Conservation (phyloP, 306 rosid genomes). For the Medicago truncatula region MtrunA17r5.0-ANR NC_053042.1:43129501-43130000, state of each 20-base stretch:
- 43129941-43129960: constrained; percentile 50
- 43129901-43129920: constrained; percentile 52
- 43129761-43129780: constrained; percentile 13
- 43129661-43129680: neutral
- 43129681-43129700: constrained; percentile 1
- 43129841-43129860: constrained; percentile 55
- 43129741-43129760: neutral
- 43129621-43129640: neutral
- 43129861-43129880: constrained; percentile 52
- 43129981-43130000: constrained; percentile 62
- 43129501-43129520: neutral
- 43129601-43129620: neutral
- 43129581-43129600: neutral
- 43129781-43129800: constrained; percentile 20
- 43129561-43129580: too few species aligned
- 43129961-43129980: constrained; percentile 48
- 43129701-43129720: neutral
- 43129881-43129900: constrained; percentile 44
- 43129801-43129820: constrained; percentile 38
- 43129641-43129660: neutral
- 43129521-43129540: too few species aligned
- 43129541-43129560: neutral
- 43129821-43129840: constrained; percentile 52
- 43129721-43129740: neutral
- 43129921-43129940: constrained; percentile 53